These are phyloP conservation scores for Beauveria pseudobassiana DNA, from an alignment of 2,329 filamentous ascomycete genomes.

Conservation along the genomic window DNA sequence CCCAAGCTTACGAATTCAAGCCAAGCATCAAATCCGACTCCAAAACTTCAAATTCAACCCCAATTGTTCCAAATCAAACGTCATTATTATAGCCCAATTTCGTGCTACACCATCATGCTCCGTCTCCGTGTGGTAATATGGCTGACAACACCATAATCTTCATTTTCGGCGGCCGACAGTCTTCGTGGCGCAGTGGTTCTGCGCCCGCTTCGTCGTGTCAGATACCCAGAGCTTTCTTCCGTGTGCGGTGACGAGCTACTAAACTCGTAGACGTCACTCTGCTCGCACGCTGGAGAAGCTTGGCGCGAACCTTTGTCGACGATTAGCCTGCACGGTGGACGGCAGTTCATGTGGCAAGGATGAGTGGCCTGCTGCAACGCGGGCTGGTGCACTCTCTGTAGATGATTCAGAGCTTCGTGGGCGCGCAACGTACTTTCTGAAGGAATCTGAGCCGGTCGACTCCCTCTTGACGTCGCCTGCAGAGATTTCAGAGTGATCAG, in stretches of 20 bases:
- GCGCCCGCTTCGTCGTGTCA: conserved; percentile 22
- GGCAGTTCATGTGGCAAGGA: neutral
- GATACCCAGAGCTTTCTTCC: conserved; percentile 20
- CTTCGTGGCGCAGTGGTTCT: conserved; percentile 29
- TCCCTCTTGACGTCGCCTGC: conserved; percentile 29
- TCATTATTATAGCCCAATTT: neutral
- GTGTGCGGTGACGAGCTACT: conserved; percentile 34
- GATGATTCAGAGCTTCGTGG: neutral
- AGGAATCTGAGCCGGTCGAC: conserved; percentile 21
- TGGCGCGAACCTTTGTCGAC: neutral
- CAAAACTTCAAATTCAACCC: no score
- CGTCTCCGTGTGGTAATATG: conserved; percentile 36
- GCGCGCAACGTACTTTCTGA: conserved; percentile 20
- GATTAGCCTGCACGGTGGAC: neutral
- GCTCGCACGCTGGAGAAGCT: neutral
- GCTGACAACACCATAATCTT: conserved; percentile 20
- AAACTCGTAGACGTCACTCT: conserved; percentile 48
- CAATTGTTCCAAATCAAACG: conserved; percentile 9
- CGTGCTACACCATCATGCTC: conserved; percentile 50
- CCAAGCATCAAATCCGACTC: no score
- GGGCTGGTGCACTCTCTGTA: neutral
- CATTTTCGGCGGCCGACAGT: conserved; percentile 30
- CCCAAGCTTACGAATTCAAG: neutral
- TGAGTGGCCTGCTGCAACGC: neutral
- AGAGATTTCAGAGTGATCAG: conserved; percentile 22